Evolutionary conservation across 352 stramenopile genomes (phyloP).

Genomic region (Pythium chondricola): DNA sequence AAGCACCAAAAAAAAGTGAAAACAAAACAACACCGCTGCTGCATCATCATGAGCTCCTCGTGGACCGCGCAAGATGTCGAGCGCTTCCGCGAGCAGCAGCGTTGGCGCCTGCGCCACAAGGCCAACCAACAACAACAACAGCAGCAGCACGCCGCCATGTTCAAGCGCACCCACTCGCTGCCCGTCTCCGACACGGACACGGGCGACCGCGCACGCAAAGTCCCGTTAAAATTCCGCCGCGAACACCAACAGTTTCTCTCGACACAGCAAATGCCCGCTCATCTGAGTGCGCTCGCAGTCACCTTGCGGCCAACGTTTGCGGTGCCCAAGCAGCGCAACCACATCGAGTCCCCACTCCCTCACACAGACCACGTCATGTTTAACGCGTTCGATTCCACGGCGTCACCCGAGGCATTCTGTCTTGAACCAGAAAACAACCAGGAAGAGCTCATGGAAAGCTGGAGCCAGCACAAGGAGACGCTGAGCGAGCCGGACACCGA

Average conservation of each 20-base stretch:
- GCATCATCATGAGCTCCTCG: constrained; percentile 6
- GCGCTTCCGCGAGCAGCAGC: constrained; percentile 20
- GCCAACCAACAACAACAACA: constrained; percentile 1
- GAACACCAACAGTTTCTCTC: constrained; percentile 16
- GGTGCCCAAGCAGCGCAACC: neutral
- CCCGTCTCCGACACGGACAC: neutral
- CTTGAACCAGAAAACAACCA: constrained; percentile 7
- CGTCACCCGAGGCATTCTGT: constrained; percentile 20
- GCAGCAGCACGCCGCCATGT: neutral
- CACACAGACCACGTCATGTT: constrained; percentile 13
- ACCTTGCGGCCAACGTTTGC: constrained; percentile 10
- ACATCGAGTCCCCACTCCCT: constrained; percentile 11
- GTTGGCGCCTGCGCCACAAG: constrained; percentile 15
- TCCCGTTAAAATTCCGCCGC: constrained; percentile 13
- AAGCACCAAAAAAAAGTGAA: neutral
- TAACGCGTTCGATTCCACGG: constrained; percentile 22
- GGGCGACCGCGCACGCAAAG: constrained; percentile 16
- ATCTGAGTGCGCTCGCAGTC: constrained; percentile 6
- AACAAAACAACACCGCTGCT: neutral
- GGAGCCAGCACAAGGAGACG: neutral
- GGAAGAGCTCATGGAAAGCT: neutral
- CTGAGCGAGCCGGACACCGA: neutral
- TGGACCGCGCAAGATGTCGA: constrained; percentile 23
- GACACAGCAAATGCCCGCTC: constrained; percentile 1
- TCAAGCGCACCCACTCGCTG: no score